Evolutionary conservation across 1,284 basidiomycete species (phyloP).

Genomic region (Naganishia sp.): DNA sequence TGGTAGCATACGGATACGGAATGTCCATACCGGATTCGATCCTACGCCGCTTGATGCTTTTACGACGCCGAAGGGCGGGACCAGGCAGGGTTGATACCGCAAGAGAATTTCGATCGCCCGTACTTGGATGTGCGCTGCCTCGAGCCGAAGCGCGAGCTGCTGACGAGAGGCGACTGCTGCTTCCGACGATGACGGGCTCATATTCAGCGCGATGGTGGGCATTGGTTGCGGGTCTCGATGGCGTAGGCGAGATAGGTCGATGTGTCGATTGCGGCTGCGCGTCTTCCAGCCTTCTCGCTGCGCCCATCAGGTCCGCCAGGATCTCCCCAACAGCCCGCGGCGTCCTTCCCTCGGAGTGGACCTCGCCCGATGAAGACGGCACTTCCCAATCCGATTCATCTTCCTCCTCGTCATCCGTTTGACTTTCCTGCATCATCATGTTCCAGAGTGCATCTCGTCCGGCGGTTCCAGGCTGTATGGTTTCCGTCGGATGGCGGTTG

Average conservation of each 20-base stretch:
- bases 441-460: constrained; percentile 17
- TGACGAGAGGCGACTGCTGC: background rate
- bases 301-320: background rate
- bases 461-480: background rate
- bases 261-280: background rate
- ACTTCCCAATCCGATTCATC: constrained; percentile 23
- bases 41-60: constrained; percentile 25
- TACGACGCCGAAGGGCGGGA: constrained; percentile 17
- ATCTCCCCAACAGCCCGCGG: constrained; percentile 5
- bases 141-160: background rate
- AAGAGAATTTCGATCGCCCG: background rate
- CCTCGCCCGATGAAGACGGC: constrained; percentile 15
- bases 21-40: constrained; percentile 12
- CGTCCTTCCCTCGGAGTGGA: background rate
- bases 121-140: background rate
- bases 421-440: constrained; percentile 19
- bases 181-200: background rate
- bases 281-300: background rate
- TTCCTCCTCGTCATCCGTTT: constrained; percentile 25
- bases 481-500: constrained; percentile 15
- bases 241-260: background rate
- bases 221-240: constrained; percentile 18
- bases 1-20: constrained; percentile 8
- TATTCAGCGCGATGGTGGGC: constrained; percentile 7
- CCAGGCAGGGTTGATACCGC: background rate